These are phyloP conservation scores for Mesembryanthemum crystallinum DNA, from an alignment of 148 eudicot genomes.

Conservation along the genomic window DNA sequence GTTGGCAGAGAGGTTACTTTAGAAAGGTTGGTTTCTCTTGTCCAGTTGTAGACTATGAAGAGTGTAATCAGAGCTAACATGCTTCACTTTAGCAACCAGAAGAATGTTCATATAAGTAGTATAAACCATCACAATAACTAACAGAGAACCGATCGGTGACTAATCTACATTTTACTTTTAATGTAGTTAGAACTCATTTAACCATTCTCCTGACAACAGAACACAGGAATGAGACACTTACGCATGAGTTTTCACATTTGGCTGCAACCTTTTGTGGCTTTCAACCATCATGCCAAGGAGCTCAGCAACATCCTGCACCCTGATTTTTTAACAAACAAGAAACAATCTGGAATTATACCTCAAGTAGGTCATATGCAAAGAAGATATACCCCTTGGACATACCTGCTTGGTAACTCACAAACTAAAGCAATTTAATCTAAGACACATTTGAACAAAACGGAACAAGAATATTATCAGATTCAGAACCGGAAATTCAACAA, in stretches of 20 bases:
- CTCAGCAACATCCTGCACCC: conserved; percentile 99
- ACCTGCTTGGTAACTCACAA: not conserved
- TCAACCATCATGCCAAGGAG: conserved; percentile 98
- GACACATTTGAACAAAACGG: not conserved
- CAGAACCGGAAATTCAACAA: not conserved
- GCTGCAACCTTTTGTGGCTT: conserved; percentile 77
- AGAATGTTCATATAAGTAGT: not conserved
- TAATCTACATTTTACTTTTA: not conserved
- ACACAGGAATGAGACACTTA: conserved; percentile 38
- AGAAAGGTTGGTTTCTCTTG: not conserved
- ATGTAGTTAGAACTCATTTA: not conserved
- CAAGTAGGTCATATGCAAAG: conserved; percentile 10
- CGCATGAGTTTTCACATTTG: conserved; percentile 92
- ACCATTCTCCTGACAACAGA: not conserved
- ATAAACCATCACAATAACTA: not conserved
- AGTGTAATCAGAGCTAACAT: not conserved
- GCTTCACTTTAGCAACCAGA: conserved; percentile 9
- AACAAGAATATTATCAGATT: not conserved
- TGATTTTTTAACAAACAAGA: conserved; percentile 19
- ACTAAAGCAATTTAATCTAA: too few species aligned
- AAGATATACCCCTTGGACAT: not conserved
- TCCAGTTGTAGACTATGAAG: not conserved
- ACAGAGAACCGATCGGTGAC: conserved; percentile 8
- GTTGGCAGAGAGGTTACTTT: not conserved
- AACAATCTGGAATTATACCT: not conserved